phyloP scores from a whole-genome alignment of 2,329 filamentous ascomycete species.

The Raffaelea albimanens region DNA sequence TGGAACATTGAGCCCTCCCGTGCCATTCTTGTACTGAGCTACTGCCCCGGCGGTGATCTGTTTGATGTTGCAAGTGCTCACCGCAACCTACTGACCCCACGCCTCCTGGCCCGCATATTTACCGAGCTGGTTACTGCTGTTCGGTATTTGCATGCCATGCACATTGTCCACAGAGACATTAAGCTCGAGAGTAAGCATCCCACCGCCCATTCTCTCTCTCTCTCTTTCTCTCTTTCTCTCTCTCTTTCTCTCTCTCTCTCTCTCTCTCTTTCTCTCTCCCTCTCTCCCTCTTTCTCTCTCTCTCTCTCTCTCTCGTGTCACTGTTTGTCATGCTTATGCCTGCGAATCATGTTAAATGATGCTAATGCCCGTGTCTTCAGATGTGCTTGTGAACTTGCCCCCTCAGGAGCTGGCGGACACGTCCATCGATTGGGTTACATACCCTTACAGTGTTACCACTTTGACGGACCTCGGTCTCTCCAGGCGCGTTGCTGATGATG shows the following conservation, averaged over 20 bases:
- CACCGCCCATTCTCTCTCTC: no score
- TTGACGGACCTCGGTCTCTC: slow-evolving; percentile 89
- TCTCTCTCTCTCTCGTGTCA: no score
- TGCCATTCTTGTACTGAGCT: slow-evolving; percentile 78
- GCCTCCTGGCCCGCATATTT: slow-evolving; percentile 75
- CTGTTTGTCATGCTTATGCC: not conserved
- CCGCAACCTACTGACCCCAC: slow-evolving; percentile 55
- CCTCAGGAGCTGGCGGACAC: slow-evolving; percentile 54
- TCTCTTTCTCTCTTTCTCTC: no score
- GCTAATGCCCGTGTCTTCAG: slow-evolving; percentile 33
- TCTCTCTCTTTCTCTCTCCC: slow-evolving; percentile 1
- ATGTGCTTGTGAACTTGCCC: slow-evolving; percentile 83
- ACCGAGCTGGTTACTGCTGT: slow-evolving; percentile 80
- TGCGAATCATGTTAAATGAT: not conserved
- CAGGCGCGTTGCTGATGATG: slow-evolving; percentile 72
- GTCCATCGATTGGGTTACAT: slow-evolving; percentile 59
- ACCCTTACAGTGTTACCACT: slow-evolving; percentile 76
- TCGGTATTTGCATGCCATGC: slow-evolving; percentile 71
- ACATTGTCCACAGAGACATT: slow-evolving; percentile 93
- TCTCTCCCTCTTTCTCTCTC: no score
- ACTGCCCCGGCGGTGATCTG: slow-evolving; percentile 87
- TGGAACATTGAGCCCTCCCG: slow-evolving; percentile 78
- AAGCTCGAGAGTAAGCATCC: slow-evolving; percentile 96
- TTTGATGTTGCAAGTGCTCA: slow-evolving; percentile 82
- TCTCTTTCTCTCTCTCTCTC: no score